Evolutionary conservation across 2,329 filamentous ascomycete species (phyloP), one percentile per base, ranked within the genome.

Genomic region (Epichloe baconii): DNA sequence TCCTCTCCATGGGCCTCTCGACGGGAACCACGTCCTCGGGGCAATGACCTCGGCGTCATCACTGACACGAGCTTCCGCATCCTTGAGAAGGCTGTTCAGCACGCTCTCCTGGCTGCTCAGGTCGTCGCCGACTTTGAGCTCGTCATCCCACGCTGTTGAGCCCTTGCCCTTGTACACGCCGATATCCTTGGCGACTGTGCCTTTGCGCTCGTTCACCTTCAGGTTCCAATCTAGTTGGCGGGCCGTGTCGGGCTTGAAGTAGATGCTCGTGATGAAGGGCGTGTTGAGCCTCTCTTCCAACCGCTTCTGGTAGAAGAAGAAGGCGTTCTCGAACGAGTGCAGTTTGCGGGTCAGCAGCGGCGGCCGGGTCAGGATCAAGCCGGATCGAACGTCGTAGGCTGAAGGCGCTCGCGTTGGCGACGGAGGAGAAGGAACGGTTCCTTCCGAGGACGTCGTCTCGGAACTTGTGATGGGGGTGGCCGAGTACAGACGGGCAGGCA

Each of bases 261-360:
- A 98, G 71, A 97, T 93, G 66, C 86, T 86, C 58, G 86, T 82
- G 52, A 86, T 86, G 68, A 97, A 98, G 2, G 90, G 87, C 4
- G 93, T 78, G 19, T 84, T 82, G 49, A 95, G 77, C 43, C 93
- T 86, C 75, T 98, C 93, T 68, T 97, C 95, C 54, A 98, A 78
- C 14, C 93, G 88, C 61, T 91, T 91, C 72, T 98, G 93, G 73
- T 98, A 98, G 66, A 98, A 89, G 75, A 85, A 95, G 71, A 85
- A 97, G 56, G 91, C 78, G 64, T 88, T 86, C 69, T 98, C 93
- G 69, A 98, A 97, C 12, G 87, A 77, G 36, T 86, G 86, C 50
- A 91, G 82, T 54, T 85, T 76, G 58, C 86, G 85, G 26, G 93
- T 97, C 61, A 98, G 76, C 53, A 94, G 74, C 6, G 93, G 93